These are phyloP conservation scores for Saccharum spontaneum DNA, from an alignment of 176 grass and related monocot genomes.

Conservation along the genomic window DNA sequence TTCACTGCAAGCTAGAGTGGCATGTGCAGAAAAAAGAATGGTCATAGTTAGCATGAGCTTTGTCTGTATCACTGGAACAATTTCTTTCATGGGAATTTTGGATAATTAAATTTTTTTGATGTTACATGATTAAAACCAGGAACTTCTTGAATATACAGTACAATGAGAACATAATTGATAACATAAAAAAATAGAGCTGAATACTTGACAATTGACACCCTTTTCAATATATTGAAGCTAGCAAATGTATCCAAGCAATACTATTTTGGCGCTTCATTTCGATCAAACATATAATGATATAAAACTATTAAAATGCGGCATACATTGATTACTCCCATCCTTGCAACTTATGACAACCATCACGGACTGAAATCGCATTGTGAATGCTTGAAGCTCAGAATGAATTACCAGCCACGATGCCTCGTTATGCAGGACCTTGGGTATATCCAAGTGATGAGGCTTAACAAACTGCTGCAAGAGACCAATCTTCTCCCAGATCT, in stretches of 20 bases:
- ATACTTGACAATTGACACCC: not conserved
- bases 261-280: not conserved
- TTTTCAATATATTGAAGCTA: not conserved
- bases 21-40: slow-evolving; percentile 26
- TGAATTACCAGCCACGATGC: slow-evolving; percentile 77
- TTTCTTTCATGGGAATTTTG: not conserved
- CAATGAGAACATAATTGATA: not conserved
- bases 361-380: not conserved
- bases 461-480: slow-evolving; percentile 84
- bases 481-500: slow-evolving; percentile 69
- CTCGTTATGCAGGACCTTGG: slow-evolving; percentile 70
- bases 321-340: not conserved
- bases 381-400: not conserved
- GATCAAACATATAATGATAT: not conserved
- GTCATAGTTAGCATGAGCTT: not conserved
- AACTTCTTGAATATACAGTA: not conserved
- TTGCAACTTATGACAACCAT: not conserved
- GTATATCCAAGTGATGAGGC: slow-evolving; percentile 88
- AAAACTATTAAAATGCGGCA: not conserved
- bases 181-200: not conserved
- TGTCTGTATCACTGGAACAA: not conserved
- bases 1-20: slow-evolving; percentile 76
- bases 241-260: not conserved
- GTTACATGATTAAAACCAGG: not conserved
- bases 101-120: not conserved